These are phyloP conservation scores for Auricularia heimuer DNA, from an alignment of 768 basidiomycete species.

Conservation along the genomic window DNA sequence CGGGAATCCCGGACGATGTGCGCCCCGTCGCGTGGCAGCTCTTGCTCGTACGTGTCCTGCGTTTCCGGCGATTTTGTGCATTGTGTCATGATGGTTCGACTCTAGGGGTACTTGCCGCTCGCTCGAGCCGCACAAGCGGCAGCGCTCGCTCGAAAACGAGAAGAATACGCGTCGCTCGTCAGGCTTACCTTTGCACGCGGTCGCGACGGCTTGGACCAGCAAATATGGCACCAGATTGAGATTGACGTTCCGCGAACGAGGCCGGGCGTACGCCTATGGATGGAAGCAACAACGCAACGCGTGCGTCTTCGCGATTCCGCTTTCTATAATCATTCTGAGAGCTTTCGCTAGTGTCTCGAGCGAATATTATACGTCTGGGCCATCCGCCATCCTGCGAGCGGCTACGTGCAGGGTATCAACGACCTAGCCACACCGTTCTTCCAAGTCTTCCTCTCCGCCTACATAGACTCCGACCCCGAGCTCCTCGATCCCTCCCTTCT, in stretches of 20 bases:
- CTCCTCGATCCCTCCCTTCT: constrained; percentile 72
- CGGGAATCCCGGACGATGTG: constrained; percentile 80
- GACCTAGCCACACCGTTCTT: constrained; percentile 97
- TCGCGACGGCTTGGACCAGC: constrained; percentile 78
- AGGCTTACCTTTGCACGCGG: constrained; percentile 84
- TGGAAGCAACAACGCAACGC: constrained; percentile 80
- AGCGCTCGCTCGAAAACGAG: constrained; percentile 80
- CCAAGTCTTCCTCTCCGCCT: constrained; percentile 90
- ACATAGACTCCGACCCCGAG: constrained; percentile 95
- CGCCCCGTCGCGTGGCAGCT: constrained; percentile 92
- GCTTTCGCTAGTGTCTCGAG: constrained; percentile 61
- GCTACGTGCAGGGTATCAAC: constrained; percentile 99
- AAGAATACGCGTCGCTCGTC: constrained; percentile 85
- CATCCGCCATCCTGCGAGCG: constrained; percentile 94
- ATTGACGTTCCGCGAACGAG: constrained; percentile 95
- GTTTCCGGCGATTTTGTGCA: constrained; percentile 4
- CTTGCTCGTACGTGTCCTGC: constrained; percentile 55
- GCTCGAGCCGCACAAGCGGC: constrained; percentile 62
- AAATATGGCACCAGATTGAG: constrained; percentile 99
- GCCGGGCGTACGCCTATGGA: constrained; percentile 87
- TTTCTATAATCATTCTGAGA: constrained; percentile 9
- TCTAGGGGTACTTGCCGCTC: constrained; percentile 85
- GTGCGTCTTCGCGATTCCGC: constrained; percentile 29
- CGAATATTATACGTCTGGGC: constrained; percentile 98
- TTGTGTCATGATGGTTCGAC: constrained; percentile 4